phyloP scores from a whole-genome alignment of 208 protist species.

The Wallacemonas sp. region DNA sequence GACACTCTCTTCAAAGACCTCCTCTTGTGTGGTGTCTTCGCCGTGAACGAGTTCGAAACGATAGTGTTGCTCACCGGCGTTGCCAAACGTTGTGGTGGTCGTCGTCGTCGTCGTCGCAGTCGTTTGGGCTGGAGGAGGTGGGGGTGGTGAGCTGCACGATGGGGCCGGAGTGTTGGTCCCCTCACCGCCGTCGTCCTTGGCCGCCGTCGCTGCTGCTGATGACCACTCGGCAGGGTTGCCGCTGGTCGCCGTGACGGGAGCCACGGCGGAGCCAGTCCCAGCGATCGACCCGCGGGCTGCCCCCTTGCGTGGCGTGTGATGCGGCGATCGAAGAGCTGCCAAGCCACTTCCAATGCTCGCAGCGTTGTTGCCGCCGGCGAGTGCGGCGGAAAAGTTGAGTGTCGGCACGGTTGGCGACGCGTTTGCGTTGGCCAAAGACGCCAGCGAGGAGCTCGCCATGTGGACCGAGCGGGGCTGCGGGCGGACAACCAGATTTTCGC shows the following conservation, averaged over 20 bases:
- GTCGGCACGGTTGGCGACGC: constrained; percentile 19
- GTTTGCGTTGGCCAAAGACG: constrained; percentile 3
- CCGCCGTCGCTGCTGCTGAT: background rate
- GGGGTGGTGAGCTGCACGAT: background rate
- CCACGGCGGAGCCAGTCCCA: background rate
- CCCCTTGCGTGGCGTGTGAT: background rate
- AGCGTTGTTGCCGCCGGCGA: constrained; percentile 13
- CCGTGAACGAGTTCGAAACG: constrained; percentile 85
- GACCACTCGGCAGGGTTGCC: too few relatives aligned
- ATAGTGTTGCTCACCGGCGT: constrained; percentile 71
- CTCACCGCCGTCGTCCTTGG: background rate
- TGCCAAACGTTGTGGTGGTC: constrained; percentile 18
- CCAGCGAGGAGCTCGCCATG: background rate
- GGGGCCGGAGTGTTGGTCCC: background rate
- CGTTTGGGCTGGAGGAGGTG: background rate
- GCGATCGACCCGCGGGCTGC: background rate
- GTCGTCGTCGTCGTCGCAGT: constrained; percentile 18
- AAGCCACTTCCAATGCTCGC: constrained; percentile 12
- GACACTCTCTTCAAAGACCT: constrained; percentile 91
- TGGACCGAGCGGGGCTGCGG: background rate
- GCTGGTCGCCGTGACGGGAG: too few relatives aligned
- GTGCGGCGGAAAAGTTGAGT: constrained; percentile 10
- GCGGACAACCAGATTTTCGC: constrained; percentile 79
- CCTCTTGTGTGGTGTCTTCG: constrained; percentile 80
- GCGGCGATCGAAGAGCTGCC: background rate